Percentiles rank a stretch among this genome's conserved stretches.
Evolutionary conservation across 2,329 filamentous ascomycete species (phyloP).

Genomic region (Scedosporium minutisporum): DNA sequence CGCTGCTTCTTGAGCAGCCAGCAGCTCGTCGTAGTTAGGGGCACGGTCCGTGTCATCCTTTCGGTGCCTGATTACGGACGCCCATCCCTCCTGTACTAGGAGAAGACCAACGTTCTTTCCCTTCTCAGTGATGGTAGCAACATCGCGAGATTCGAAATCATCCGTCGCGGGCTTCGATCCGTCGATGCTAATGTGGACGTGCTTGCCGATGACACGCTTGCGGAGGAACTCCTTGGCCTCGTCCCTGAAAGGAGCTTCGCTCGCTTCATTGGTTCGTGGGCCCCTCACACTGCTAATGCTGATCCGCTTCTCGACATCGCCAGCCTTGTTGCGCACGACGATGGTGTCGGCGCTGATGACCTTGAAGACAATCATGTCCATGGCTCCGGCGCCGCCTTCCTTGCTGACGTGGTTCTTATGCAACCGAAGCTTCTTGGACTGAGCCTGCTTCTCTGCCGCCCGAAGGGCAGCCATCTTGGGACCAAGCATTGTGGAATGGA

Average conservation of each 20-base stretch:
- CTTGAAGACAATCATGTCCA: conserved; percentile 76
- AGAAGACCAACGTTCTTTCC: conserved; percentile 78
- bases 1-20: conserved; percentile 70
- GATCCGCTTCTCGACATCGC: conserved; percentile 73
- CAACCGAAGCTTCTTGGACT: conserved; percentile 64
- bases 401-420: conserved; percentile 76
- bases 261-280: conserved; percentile 78
- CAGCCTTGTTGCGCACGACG: conserved; percentile 74
- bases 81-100: conserved; percentile 87
- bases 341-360: conserved; percentile 84
- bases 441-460: conserved; percentile 77
- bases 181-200: conserved; percentile 80
- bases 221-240: conserved; percentile 95
- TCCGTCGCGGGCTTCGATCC: conserved; percentile 83
- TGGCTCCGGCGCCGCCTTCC: conserved; percentile 42
- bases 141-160: conserved; percentile 88
- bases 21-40: conserved; percentile 83
- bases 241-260: conserved; percentile 78
- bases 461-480: conserved; percentile 78
- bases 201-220: conserved; percentile 91
- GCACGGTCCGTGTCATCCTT: conserved; percentile 92
- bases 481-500: conserved; percentile 88
- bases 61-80: conserved; percentile 86
- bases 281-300: conserved; percentile 89
- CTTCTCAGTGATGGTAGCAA: conserved; percentile 75